phyloP scores from a whole-genome alignment of 2,329 filamentous ascomycete genomes.

The Pestalotiopsis sp. region DNA sequence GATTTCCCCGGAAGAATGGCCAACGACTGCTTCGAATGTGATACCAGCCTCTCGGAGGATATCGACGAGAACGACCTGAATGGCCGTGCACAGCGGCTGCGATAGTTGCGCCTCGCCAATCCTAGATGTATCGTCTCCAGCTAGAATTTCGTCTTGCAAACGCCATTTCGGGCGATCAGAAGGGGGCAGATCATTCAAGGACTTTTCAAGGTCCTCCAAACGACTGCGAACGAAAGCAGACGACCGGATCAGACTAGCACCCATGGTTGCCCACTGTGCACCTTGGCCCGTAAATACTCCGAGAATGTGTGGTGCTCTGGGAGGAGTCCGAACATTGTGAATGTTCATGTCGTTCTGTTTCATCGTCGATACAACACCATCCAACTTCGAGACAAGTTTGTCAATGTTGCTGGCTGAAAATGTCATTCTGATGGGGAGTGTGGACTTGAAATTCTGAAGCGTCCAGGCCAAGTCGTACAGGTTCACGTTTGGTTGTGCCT shows the following conservation, averaged over 20 bases:
- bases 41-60: constrained; percentile 36
- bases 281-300: constrained; percentile 28
- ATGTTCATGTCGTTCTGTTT: neutral
- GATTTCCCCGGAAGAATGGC: constrained; percentile 46
- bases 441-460: too few species aligned
- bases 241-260: constrained; percentile 21
- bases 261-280: constrained; percentile 35
- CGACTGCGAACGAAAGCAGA: neutral
- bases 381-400: too few species aligned
- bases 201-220: neutral
- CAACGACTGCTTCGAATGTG: constrained; percentile 33
- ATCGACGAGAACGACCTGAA: constrained; percentile 40
- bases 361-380: too few species aligned
- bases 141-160: neutral
- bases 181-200: neutral
- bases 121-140: neutral
- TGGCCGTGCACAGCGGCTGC: constrained; percentile 37
- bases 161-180: constrained; percentile 12
- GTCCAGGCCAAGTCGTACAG: too few species aligned
- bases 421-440: too few species aligned
- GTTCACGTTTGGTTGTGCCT: too few species aligned
- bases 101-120: constrained; percentile 27
- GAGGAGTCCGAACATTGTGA: neutral
- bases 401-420: too few species aligned
- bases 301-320: constrained; percentile 15